phyloP scores from a whole-genome alignment of 371 early-diverging fungal genomes.

The Chytridiales sp. region DNA sequence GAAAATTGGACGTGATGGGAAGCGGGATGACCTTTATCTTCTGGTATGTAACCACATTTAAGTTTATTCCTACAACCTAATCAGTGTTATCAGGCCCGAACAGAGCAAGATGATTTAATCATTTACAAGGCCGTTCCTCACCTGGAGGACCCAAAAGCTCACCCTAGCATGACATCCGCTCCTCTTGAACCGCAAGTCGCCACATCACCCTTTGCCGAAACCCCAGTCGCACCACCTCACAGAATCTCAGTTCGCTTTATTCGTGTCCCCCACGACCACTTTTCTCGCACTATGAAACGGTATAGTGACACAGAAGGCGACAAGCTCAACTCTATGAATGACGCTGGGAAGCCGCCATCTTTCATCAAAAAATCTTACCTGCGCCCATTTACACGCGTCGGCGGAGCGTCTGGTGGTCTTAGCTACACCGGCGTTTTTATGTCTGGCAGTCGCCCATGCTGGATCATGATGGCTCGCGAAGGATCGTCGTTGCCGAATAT shows the following conservation, averaged over 20 bases:
- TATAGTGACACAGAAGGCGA: slow-evolving; percentile 46
- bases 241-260: slow-evolving; percentile 73
- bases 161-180: neutral
- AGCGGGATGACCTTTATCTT: slow-evolving; percentile 63
- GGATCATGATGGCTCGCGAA: slow-evolving; percentile 69
- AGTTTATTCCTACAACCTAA: neutral
- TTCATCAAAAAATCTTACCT: slow-evolving; percentile 41
- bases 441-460: slow-evolving; percentile 76
- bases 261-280: slow-evolving; percentile 66
- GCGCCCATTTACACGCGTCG: slow-evolving; percentile 35
- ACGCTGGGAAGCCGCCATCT: slow-evolving; percentile 14
- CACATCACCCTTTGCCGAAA: too few species aligned
- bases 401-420: slow-evolving; percentile 12
- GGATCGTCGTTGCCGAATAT: slow-evolving; percentile 32
- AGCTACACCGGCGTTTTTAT: slow-evolving; percentile 75
- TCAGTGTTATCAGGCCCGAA: slow-evolving; percentile 55
- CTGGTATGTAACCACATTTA: slow-evolving; percentile 52
- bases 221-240: too few species aligned
- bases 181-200: neutral
- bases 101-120: slow-evolving; percentile 66
- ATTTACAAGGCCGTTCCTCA: slow-evolving; percentile 69
- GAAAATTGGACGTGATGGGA: slow-evolving; percentile 57
- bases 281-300: slow-evolving; percentile 52
- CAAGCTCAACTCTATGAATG: slow-evolving; percentile 36
- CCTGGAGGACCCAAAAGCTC: slow-evolving; percentile 10